Evolutionary conservation across 163 green algal genomes (phyloP).

Genomic region (Chlorella variabilis): DNA sequence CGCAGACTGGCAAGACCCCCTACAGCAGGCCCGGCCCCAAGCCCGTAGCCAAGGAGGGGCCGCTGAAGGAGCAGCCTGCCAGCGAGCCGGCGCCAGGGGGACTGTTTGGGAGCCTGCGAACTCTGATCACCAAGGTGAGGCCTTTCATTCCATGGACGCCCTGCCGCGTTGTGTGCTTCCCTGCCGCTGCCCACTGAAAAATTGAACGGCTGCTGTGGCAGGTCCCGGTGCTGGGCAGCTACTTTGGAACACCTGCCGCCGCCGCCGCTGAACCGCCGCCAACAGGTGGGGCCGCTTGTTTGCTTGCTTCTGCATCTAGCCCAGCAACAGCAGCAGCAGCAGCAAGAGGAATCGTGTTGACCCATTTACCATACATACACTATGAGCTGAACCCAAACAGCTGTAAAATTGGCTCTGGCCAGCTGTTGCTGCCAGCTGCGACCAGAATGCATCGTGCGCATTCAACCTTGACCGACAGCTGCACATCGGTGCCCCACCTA

Average conservation of each 20-base stretch:
- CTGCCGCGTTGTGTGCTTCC: neutral
- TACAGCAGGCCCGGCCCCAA: neutral
- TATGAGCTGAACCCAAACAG: no score
- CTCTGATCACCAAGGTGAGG: slow-evolving; percentile 40
- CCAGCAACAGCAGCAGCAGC: no score
- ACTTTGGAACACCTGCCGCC: slow-evolving; percentile 1
- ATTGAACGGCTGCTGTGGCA: neutral
- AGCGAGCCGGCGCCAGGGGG: neutral
- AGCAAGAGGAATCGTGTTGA: no score
- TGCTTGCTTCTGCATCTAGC: neutral
- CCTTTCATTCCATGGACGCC: neutral
- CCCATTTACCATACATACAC: no score
- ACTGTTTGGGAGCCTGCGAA: slow-evolving; percentile 21
- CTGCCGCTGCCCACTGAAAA: no score
- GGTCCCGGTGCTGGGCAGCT: slow-evolving; percentile 35
- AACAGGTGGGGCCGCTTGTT: neutral
- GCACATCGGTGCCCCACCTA: no score
- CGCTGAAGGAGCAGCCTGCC: neutral
- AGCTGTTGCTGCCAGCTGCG: neutral
- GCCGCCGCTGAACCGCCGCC: neutral
- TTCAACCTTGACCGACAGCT: no score
- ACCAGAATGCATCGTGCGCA: no score
- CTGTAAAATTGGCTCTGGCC: neutral
- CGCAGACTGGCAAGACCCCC: neutral
- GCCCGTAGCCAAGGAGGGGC: neutral